These are phyloP conservation scores for Neolentinus lepideus DNA, from an alignment of 1,284 basidiomycete species.

Conservation along the genomic window DNA sequence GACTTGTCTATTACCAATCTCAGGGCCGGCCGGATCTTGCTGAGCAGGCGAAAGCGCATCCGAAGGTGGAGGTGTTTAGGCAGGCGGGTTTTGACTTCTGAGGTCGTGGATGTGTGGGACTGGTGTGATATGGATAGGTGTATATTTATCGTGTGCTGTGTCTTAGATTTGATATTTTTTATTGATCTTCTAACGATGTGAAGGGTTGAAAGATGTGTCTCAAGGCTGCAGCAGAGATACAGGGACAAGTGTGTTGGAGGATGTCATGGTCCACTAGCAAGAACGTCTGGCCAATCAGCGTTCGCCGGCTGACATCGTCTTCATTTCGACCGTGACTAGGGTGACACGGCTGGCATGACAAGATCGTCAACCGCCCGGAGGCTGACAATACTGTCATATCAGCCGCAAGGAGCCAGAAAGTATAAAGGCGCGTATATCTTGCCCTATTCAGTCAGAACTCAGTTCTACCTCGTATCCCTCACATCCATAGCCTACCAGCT, in stretches of 20 bases:
- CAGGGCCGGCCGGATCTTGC: conserved; percentile 42
- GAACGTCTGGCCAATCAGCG: too few relatives aligned
- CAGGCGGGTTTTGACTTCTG: conserved; percentile 48
- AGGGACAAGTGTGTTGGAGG: too few relatives aligned
- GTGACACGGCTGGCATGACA: neutral
- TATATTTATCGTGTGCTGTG: too few relatives aligned
- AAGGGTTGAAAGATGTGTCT: too few relatives aligned
- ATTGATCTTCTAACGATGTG: too few relatives aligned
- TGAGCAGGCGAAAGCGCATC: conserved; percentile 30
- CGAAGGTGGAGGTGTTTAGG: conserved; percentile 32
- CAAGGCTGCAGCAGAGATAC: too few relatives aligned
- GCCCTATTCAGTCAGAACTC: neutral
- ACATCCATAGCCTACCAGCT: neutral
- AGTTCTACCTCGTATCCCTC: neutral
- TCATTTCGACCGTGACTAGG: neutral
- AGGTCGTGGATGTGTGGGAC: neutral
- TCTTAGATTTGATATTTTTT: too few relatives aligned
- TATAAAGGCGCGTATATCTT: neutral
- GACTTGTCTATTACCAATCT: neutral
- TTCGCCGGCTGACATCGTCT: too few relatives aligned
- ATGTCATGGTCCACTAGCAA: too few relatives aligned
- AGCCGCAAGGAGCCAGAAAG: neutral
- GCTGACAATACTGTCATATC: neutral
- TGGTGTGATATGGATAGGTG: too few relatives aligned
- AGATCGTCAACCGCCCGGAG: neutral